phyloP scores from a whole-genome alignment of 768 basidiomycete species.

The Boletus pseudo-olivaceus region DNA sequence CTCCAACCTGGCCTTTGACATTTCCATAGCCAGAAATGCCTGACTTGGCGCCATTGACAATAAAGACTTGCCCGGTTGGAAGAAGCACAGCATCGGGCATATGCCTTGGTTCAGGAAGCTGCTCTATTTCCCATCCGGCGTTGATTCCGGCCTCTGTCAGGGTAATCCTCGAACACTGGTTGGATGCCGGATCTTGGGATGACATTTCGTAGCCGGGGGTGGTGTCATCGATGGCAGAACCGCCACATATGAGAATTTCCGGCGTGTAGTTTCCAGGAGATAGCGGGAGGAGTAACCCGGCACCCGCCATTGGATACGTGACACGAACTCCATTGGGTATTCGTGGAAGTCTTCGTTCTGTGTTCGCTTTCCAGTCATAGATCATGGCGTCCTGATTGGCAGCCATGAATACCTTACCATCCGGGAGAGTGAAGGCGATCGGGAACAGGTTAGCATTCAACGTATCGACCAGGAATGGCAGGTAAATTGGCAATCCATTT shows the following conservation, averaged over 20 bases:
- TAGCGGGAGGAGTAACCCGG: conserved; percentile 70
- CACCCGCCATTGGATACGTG: conserved; percentile 81
- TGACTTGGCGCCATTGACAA: conserved; percentile 71
- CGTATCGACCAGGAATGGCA: conserved; percentile 65
- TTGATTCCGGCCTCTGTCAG: conserved; percentile 63
- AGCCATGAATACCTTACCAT: conserved; percentile 69
- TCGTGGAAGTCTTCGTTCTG: conserved; percentile 56
- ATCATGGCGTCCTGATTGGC: conserved; percentile 79
- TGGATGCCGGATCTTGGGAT: conserved; percentile 68
- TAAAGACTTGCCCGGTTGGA: conserved; percentile 68
- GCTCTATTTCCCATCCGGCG: conserved; percentile 69
- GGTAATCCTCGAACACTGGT: conserved; percentile 68
- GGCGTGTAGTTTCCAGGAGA: conserved; percentile 61
- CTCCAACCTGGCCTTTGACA: conserved; percentile 62
- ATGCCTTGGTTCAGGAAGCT: conserved; percentile 67
- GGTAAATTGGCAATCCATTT: conserved; percentile 61
- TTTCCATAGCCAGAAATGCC: conserved; percentile 82
- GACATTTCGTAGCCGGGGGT: conserved; percentile 60
- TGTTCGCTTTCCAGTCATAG: conserved; percentile 68
- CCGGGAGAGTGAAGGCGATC: conserved; percentile 67
- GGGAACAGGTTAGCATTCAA: conserved; percentile 83
- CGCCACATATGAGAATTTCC: conserved; percentile 75
- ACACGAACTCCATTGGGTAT: conserved; percentile 78
- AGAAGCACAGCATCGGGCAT: conserved; percentile 84
- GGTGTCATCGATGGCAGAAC: conserved; percentile 61